phyloP scores from a whole-genome alignment of 1,139 yeast species.

The Debaryomyces udenii region DNA sequence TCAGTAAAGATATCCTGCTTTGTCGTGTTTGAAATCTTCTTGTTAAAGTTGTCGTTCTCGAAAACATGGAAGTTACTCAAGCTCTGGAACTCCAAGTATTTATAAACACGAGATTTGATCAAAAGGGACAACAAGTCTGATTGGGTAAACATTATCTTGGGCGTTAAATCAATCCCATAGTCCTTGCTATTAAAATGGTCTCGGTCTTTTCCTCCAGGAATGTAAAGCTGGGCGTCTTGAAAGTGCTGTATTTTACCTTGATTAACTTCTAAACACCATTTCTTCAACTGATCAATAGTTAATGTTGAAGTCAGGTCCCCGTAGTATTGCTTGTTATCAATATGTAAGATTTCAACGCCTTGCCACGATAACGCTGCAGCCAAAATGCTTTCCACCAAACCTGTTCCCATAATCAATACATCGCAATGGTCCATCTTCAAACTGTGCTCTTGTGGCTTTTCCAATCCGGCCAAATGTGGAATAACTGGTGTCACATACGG shows the following conservation, averaged over 20 bases:
- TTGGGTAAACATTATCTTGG: constrained; percentile 84
- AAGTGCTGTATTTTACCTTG: constrained; percentile 51
- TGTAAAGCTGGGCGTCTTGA: constrained; percentile 68
- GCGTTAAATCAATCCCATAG: constrained; percentile 88
- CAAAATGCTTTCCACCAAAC: constrained; percentile 80
- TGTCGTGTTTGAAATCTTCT: constrained; percentile 71
- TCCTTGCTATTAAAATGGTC: constrained; percentile 63
- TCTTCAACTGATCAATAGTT: constrained; percentile 79
- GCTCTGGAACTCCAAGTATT: constrained; percentile 90
- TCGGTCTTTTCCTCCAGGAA: constrained; percentile 55
- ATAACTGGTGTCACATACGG: constrained; percentile 57
- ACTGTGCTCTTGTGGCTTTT: constrained; percentile 57
- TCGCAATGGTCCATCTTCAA: constrained; percentile 71
- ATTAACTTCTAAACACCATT: constrained; percentile 76
- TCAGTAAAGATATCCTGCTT: constrained; percentile 95
- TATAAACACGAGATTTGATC: constrained; percentile 82
- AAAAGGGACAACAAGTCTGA: constrained; percentile 80
- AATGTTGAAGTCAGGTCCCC: constrained; percentile 89
- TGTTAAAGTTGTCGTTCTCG: constrained; percentile 82
- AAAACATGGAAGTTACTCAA: constrained; percentile 86
- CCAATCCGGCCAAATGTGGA: constrained; percentile 80
- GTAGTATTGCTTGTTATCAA: constrained; percentile 79
- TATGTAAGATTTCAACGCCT: constrained; percentile 86
- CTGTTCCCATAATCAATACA: constrained; percentile 90
- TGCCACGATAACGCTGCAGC: constrained; percentile 98